Conservation (phyloP, 2,329 filamentous ascomycete genomes). For the Colletotrichum agaves region DNA sequence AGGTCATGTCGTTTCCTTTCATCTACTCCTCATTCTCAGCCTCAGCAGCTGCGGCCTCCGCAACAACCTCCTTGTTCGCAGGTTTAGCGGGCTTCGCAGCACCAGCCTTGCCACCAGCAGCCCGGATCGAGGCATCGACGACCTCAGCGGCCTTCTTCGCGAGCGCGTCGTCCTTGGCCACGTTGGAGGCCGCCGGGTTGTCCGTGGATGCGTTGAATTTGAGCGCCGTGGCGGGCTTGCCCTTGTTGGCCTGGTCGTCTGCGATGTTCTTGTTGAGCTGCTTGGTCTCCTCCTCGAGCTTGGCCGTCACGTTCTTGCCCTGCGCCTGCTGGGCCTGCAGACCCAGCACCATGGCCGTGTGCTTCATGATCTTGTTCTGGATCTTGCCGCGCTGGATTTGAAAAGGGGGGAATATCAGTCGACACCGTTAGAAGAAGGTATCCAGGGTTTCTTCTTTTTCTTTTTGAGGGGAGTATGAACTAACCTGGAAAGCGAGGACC, state of each 20-base stretch:
- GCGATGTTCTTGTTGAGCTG: slow-evolving; percentile 66
- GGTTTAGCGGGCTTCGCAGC: neutral
- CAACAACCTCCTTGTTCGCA: slow-evolving; percentile 38
- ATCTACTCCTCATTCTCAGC: slow-evolving; percentile 42
- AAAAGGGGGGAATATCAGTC: neutral
- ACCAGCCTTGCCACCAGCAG: neutral
- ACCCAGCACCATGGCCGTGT: slow-evolving; percentile 61
- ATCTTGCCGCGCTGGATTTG: slow-evolving; percentile 62
- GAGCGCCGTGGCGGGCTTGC: slow-evolving; percentile 52
- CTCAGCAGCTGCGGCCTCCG: slow-evolving; percentile 44
- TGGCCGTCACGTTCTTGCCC: slow-evolving; percentile 56
- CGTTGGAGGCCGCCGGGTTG: slow-evolving; percentile 27
- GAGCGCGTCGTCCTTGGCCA: slow-evolving; percentile 22
- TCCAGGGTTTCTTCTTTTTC: neutral
- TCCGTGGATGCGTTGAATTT: slow-evolving; percentile 37
- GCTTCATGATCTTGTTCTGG: slow-evolving; percentile 70
- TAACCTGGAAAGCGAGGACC: slow-evolving; percentile 59
- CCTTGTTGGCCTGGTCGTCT: slow-evolving; percentile 57
- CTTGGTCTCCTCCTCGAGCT: slow-evolving; percentile 57
- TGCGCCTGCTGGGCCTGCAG: slow-evolving; percentile 63
- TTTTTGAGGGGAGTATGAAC: neutral
- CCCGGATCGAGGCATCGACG: slow-evolving; percentile 17
- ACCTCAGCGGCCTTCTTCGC: slow-evolving; percentile 24
- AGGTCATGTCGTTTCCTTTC: neutral
- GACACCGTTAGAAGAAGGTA: neutral